Conservation (phyloP, 257 asterid genomes). For the Capsicum baccatum region DNA sequence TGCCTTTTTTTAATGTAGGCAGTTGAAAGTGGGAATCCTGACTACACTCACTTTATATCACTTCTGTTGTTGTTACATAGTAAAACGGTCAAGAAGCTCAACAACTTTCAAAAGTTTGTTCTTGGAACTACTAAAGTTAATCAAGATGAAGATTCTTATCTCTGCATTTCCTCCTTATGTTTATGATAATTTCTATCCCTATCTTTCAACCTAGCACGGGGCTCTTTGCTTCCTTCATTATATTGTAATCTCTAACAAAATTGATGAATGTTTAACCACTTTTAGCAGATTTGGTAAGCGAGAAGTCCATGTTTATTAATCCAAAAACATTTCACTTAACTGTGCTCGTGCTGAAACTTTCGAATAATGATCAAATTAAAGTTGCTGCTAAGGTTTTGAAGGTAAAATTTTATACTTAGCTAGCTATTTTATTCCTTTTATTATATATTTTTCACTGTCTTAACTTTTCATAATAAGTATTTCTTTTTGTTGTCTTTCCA, state of each 20-base stretch:
- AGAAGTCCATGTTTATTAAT: conserved; percentile 74
- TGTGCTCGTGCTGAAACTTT: conserved; percentile 89
- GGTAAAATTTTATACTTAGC: conserved; percentile 48
- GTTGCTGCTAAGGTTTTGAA: conserved; percentile 76
- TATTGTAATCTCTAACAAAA: background rate
- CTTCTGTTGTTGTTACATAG: conserved; percentile 87
- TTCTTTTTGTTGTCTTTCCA: conserved; percentile 38
- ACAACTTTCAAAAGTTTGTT: conserved; percentile 66
- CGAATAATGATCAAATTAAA: conserved; percentile 77
- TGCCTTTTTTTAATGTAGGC: conserved; percentile 57
- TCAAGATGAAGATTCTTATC: background rate
- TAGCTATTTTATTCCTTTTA: background rate
- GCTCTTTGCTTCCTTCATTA: background rate
- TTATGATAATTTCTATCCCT: background rate
- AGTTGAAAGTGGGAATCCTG: conserved; percentile 63
- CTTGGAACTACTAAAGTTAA: conserved; percentile 51
- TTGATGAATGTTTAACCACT: conserved; percentile 31
- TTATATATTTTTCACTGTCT: conserved; percentile 14
- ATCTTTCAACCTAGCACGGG: background rate
- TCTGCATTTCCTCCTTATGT: background rate
- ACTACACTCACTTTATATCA: conserved; percentile 91
- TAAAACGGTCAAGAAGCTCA: conserved; percentile 72
- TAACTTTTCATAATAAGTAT: background rate
- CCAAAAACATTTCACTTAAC: conserved; percentile 92
- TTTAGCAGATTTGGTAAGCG: conserved; percentile 67